Conservation (phyloP, 2,329 filamentous ascomycete genomes). For the Penicillium janthinellum region DNA sequence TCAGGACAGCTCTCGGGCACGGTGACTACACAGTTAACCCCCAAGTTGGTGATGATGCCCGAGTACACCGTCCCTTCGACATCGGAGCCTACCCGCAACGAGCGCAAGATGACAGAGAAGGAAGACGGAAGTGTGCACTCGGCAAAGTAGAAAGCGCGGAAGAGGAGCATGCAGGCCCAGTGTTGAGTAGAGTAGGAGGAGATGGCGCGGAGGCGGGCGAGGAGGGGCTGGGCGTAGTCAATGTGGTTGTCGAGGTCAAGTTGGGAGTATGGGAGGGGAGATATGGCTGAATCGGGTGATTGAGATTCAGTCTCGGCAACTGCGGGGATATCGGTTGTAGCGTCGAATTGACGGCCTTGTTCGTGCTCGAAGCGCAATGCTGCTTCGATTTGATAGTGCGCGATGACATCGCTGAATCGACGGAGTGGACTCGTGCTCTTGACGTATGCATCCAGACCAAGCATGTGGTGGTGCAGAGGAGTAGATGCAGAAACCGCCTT, state of each 20-base stretch:
- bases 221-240: slow-evolving; percentile 44
- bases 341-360: slow-evolving; percentile 46
- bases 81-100: slow-evolving; percentile 25
- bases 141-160: slow-evolving; percentile 59
- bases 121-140: slow-evolving; percentile 55
- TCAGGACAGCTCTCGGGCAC: slow-evolving; percentile 27
- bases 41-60: slow-evolving; percentile 35
- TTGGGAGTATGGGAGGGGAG: slow-evolving; percentile 54
- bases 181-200: slow-evolving; percentile 40
- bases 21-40: slow-evolving; percentile 34
- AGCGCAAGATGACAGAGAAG: slow-evolving; percentile 43
- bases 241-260: slow-evolving; percentile 54
- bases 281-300: slow-evolving; percentile 11
- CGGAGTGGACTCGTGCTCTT: slow-evolving; percentile 64
- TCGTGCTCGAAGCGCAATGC: slow-evolving; percentile 59
- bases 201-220: slow-evolving; percentile 46
- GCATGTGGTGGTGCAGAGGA: slow-evolving; percentile 52
- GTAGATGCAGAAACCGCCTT: slow-evolving; percentile 48
- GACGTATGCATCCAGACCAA: slow-evolving; percentile 57
- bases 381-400: slow-evolving; percentile 67
- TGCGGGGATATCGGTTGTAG: slow-evolving; percentile 24
- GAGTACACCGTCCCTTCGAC: slow-evolving; percentile 30
- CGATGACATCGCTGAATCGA: slow-evolving; percentile 61
- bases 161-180: slow-evolving; percentile 58
- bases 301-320: neutral